Evolutionary conservation across 2,329 filamentous ascomycete species (phyloP).

Genomic region (Penicillium hordei): DNA sequence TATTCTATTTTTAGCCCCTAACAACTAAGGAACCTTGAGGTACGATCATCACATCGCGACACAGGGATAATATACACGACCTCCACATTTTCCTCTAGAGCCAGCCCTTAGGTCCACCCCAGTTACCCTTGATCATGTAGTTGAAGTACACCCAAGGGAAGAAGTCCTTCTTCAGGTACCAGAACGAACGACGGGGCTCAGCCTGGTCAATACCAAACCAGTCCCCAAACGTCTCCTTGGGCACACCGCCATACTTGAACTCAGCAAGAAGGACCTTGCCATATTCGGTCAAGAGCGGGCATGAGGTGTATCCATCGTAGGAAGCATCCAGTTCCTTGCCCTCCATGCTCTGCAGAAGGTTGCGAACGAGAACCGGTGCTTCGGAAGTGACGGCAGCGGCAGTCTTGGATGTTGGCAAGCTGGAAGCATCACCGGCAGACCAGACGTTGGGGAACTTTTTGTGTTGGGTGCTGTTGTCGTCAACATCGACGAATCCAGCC

Average conservation of each 20-base stretch:
- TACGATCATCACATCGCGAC: not conserved
- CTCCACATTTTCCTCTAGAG: not conserved
- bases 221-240: slow-evolving; percentile 62
- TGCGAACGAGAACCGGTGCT: slow-evolving; percentile 53
- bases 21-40: not conserved
- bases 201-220: slow-evolving; percentile 59
- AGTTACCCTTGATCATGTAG: slow-evolving; percentile 61
- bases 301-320: slow-evolving; percentile 60
- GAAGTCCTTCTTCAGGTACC: slow-evolving; percentile 65
- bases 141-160: slow-evolving; percentile 66
- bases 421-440: slow-evolving; percentile 61
- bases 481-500: slow-evolving; percentile 59
- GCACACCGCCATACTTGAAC: slow-evolving; percentile 64
- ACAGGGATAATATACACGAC: slow-evolving; percentile 4
- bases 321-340: slow-evolving; percentile 46
- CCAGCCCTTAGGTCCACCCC: slow-evolving; percentile 61
- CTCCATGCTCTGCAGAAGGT: slow-evolving; percentile 48
- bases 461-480: slow-evolving; percentile 55
- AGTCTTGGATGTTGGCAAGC: slow-evolving; percentile 59
- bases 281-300: slow-evolving; percentile 57
- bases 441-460: slow-evolving; percentile 58
- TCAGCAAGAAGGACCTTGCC: slow-evolving; percentile 64
- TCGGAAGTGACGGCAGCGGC: slow-evolving; percentile 55
- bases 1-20: not conserved
- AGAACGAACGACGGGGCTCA: slow-evolving; percentile 57